Conservation (phyloP, 2,329 filamentous ascomycete species). For the Aspergillus thermomutatus region DNA sequence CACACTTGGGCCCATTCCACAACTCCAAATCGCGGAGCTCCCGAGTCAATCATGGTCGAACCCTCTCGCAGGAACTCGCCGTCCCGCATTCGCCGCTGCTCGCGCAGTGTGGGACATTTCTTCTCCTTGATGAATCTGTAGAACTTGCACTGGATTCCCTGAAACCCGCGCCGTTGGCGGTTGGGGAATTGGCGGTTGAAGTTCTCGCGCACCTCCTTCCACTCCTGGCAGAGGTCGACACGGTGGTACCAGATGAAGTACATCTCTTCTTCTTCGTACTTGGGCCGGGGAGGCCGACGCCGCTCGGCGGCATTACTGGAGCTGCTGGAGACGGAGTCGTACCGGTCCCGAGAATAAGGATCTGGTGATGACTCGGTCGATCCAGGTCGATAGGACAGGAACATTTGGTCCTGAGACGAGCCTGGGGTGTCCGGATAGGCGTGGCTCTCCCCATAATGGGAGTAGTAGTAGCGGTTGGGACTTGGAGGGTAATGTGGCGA, state of each 20-base stretch:
- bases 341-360: constrained; percentile 38
- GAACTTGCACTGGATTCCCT: constrained; percentile 50
- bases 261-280: constrained; percentile 47
- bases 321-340: constrained; percentile 40
- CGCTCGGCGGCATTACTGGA: constrained; percentile 35
- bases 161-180: constrained; percentile 39
- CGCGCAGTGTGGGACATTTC: constrained; percentile 43
- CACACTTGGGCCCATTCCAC: constrained; percentile 38
- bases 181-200: constrained; percentile 44
- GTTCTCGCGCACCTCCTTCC: constrained; percentile 44
- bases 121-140: constrained; percentile 48
- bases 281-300: constrained; percentile 42
- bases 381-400: constrained; percentile 23
- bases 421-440: constrained; percentile 10
- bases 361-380: constrained; percentile 35
- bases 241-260: constrained; percentile 51
- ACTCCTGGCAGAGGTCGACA: constrained; percentile 45
- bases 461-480: constrained; percentile 27
- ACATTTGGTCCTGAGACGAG: constrained; percentile 23
- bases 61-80: constrained; percentile 38
- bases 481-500: constrained; percentile 30
- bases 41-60: constrained; percentile 21
- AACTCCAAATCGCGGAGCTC: constrained; percentile 38
- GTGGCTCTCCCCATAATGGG: constrained; percentile 19
- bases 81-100: constrained; percentile 40